These are phyloP conservation scores for Medicago ruthenica DNA, from an alignment of 306 rosid species.

Conservation along the genomic window DNA sequence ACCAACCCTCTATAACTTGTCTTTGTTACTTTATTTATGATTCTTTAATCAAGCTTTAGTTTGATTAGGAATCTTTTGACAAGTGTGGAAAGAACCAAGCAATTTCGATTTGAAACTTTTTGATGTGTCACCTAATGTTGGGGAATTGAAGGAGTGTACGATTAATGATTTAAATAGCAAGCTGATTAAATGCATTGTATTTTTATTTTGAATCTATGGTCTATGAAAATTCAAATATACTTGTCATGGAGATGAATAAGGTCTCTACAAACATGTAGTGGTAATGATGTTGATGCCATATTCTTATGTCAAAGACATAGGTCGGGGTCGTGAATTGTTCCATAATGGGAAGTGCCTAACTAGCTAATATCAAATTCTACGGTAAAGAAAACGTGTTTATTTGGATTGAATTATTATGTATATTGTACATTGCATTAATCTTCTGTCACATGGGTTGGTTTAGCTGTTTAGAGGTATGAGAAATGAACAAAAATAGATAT, in stretches of 20 bases:
- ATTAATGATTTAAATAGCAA: constrained; percentile 20
- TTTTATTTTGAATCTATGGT: neutral
- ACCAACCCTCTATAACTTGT: constrained; percentile 38
- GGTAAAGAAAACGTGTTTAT: constrained; percentile 12
- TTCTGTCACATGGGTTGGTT: constrained; percentile 45
- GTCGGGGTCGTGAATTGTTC: constrained; percentile 34
- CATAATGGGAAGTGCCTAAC: constrained; percentile 28
- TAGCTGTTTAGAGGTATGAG: constrained; percentile 22
- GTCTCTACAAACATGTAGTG: constrained; percentile 18
- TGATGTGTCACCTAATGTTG: constrained; percentile 2
- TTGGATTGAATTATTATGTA: constrained; percentile 23
- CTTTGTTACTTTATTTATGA: constrained; percentile 28
- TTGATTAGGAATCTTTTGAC: constrained; percentile 29
- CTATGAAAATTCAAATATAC: neutral
- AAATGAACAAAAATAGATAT: constrained; percentile 1
- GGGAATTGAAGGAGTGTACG: constrained; percentile 21
- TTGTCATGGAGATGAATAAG: constrained; percentile 33
- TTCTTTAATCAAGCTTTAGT: constrained; percentile 41
- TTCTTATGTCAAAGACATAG: constrained; percentile 13
- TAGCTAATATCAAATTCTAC: constrained; percentile 31
- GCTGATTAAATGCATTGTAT: constrained; percentile 8
- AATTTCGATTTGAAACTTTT: constrained; percentile 36
- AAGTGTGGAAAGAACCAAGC: constrained; percentile 29
- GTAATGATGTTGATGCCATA: constrained; percentile 33
- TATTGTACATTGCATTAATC: constrained; percentile 7